Percentiles rank a stretch among this genome's conserved stretches.
phyloP scores from a whole-genome alignment of 2,329 filamentous ascomycete genomes.

The Fusarium sp. region DNA sequence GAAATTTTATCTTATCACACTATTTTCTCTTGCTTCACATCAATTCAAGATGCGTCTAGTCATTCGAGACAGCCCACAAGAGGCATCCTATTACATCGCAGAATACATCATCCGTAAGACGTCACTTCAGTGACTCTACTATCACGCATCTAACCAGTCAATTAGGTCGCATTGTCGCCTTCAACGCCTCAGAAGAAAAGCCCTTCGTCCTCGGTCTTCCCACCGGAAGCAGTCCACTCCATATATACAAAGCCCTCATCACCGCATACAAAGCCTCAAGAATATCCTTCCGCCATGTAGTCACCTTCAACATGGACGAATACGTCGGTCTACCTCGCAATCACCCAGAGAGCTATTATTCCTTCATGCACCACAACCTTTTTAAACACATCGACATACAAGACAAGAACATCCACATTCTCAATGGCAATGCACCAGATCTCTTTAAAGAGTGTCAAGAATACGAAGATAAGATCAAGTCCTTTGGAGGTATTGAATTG shows the following conservation, averaged over 20 bases:
- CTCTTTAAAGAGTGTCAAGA: background rate
- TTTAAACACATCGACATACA: slow-evolving; percentile 15
- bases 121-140: too few species aligned
- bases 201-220: slow-evolving; percentile 15
- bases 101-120: slow-evolving; percentile 22
- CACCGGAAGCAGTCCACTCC: slow-evolving; percentile 3
- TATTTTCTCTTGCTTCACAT: background rate
- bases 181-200: slow-evolving; percentile 1
- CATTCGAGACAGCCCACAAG: slow-evolving; percentile 5
- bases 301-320: slow-evolving; percentile 21
- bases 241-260: slow-evolving; percentile 8
- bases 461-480: slow-evolving; percentile 12
- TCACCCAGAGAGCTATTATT: slow-evolving; percentile 8
- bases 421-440: background rate
- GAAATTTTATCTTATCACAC: background rate
- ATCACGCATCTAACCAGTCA: background rate
- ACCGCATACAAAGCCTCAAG: slow-evolving; percentile 1
- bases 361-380: slow-evolving; percentile 10
- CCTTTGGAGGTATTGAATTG: background rate
- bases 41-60: slow-evolving; percentile 15
- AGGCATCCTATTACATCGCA: slow-evolving; percentile 14
- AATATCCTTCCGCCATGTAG: slow-evolving; percentile 14
- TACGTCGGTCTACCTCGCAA: slow-evolving; percentile 12
- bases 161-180: background rate
- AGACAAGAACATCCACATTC: background rate